Base-by-base conservation (phyloP, 257 asterid species). In the Forsythia suspensa region DNA sequence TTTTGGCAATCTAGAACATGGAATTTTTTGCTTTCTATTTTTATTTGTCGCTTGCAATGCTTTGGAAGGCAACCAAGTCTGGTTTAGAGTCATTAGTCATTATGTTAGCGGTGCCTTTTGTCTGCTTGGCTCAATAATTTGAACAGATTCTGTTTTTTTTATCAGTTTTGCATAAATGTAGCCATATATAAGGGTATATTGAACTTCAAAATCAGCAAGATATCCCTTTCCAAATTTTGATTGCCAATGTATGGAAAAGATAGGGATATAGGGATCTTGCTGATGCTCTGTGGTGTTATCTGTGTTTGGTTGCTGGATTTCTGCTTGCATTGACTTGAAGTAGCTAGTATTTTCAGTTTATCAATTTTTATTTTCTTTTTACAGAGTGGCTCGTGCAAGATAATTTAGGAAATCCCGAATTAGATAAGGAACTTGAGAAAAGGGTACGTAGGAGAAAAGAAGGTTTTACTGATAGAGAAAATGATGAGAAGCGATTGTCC, bases 351-450 rank as follows among this genome's bases (percentile, higher is more conserved):
- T 55, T 55, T 16, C 24, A 55, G 24, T 55, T 76, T 72, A n/a
- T 38, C 41, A 41, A 8, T 9, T 72, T 66, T 76, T 59, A 16
- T 77, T 55, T 67, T 79, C 55, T 71, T 77, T 82, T 67, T 83
- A 81, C 88, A 90, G 97, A 87, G 12, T 85, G 85, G 48, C 73
- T 78, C 66, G 34, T 79, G 70, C 86, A 72, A 81, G 89, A 88
- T n/a, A 97, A 88, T 39, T 77, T 77, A 57, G 92, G 76, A 36
- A 90, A 84, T 84, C 76, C 84, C 73, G 98, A 90, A 40, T 6
- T 80, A 72, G 97, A 94, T 52, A 90, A 89, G 84, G 97, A 92
- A 52, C 71, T 80, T 15, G 96, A 92, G 82, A 93, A 87, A 87
- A 90, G 77, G 84, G 65, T 72, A 11, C 92, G 90, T 68, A 87